Evolutionary conservation across 257 asterid genomes (phyloP), one percentile per base, ranked within the genome.

Genomic region (Anisodus tanguticus): DNA sequence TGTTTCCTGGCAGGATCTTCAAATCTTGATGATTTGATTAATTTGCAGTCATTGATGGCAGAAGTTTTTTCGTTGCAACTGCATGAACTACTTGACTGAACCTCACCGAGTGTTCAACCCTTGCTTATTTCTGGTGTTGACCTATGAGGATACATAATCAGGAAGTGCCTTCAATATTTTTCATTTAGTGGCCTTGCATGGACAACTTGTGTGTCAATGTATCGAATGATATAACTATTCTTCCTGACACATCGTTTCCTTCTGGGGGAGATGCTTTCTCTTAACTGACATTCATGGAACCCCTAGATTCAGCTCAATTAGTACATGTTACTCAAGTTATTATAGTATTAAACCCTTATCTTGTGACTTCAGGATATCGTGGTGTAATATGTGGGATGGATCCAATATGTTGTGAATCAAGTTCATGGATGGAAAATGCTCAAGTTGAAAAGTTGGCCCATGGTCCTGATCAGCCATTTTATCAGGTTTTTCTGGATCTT

Each of bases 361-460:
- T 84, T 79, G 81, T 81, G 60, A 66, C 81, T 86, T 41, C 88
- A 94, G 99, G 97, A 84, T 96, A 96, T 88, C 93, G 86, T 70
- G 99, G 97, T 84, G 98, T 94, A 67, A 89, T 96, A 77, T 96
- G 98, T 41, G 99, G 99, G 84, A 96, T 94, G 98, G 98, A 96
- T 90, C 98, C 98, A 13, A 91, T 92, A 76, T 96, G 99, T 90
- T 92, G 97, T 85, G 98, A 96, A 88, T 93, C 99, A 51, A 93
- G 90, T 85, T 87, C 97, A 8, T 96, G 99, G 99, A 96, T 94
- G 91, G 98, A 94, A 87, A 87, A 88, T 82, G 99, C 99, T 84
- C 88, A 89, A 72, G 85, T 96, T 39, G 93, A 88, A 67, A 92
- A 91, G 89, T 82, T 96, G 89, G 85, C 88, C 26, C 99, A 91